Base-by-base conservation (phyloP, 169 alveolate genomes). In the Eimeria acervulina region DNA sequence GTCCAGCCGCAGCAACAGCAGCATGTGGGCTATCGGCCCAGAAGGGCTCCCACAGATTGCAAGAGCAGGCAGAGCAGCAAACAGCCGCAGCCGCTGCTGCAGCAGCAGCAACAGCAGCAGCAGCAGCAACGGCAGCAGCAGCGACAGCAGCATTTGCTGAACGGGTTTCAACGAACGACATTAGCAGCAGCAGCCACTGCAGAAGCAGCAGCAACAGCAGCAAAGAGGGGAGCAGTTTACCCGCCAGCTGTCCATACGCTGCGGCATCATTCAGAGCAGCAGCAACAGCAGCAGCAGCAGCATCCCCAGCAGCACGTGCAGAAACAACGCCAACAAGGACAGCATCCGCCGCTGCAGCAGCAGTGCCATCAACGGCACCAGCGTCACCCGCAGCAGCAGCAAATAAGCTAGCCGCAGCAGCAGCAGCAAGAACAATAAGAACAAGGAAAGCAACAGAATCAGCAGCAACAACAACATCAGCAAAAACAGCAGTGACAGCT, bases 61-160 rank as follows among this genome's bases (percentile, higher is more conserved):
- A 74, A 31, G 52, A 38, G 85, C 55, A 21, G 55, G 47, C 8
- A 47, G 47, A 19, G 81, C 85, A 74, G 76, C 85, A 38, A 47
- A 31, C 85, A 40, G 55, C 85, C 10, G 44, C 38, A 40, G 47
- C 44, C 10, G 68, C 68, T 17, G 2, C 68, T 17, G 68, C 23
- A 26, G 76, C 23, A 26, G 85, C 52, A 74, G 31, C 85, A 74
- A 31, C 51, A 38, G 85, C 55, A 21, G 55, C 85, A 36, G 85
- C 85, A 19, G 81, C 85, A 74, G 76, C 85, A 38, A 47, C 44
- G 51, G 26, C 85, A 40, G 55, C 85, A 38, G 44, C 38, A 40
- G 47, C 44, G 51, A 47, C 28, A 31, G 47, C 55, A 74, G 52
- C 85, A 23, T 3, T 38, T 31, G 85, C 55, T n/a, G 51, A 10